phyloP scores from a whole-genome alignment of 306 rosid species.

The Pachyrhizus erosus region DNA sequence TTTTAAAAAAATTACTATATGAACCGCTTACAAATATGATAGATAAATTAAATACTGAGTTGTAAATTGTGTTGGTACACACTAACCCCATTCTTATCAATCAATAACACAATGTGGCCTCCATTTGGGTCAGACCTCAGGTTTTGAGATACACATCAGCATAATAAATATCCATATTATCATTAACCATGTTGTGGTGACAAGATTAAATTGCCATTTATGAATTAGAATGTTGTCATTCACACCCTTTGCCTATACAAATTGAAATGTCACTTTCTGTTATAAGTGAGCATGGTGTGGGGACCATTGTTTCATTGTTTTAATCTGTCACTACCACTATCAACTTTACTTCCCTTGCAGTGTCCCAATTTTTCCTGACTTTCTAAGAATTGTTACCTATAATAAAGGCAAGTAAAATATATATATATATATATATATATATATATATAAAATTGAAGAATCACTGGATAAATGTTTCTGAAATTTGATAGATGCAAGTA shows the following conservation, averaged over 20 bases:
- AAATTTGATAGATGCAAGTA: conserved; percentile 22
- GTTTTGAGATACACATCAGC: no score
- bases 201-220: conserved; percentile 37
- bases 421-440: no score
- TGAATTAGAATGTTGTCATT: conserved; percentile 29
- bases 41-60: neutral
- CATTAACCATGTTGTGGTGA: neutral
- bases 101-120: no score
- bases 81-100: no score
- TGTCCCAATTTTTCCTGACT: neutral
- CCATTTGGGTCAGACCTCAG: no score
- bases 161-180: neutral
- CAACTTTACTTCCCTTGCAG: neutral
- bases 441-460: no score
- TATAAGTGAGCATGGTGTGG: conserved; percentile 60
- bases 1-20: neutral
- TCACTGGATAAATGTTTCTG: neutral
- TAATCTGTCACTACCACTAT: conserved; percentile 47
- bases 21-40: neutral
- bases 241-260: conserved; percentile 36
- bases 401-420: conserved; percentile 6
- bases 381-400: neutral
- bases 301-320: conserved; percentile 54
- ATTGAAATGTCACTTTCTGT: conserved; percentile 67
- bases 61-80: no score